These are phyloP conservation scores for Colletotrichum musicola DNA, from an alignment of 2,329 filamentous ascomycete species.

Conservation along the genomic window DNA sequence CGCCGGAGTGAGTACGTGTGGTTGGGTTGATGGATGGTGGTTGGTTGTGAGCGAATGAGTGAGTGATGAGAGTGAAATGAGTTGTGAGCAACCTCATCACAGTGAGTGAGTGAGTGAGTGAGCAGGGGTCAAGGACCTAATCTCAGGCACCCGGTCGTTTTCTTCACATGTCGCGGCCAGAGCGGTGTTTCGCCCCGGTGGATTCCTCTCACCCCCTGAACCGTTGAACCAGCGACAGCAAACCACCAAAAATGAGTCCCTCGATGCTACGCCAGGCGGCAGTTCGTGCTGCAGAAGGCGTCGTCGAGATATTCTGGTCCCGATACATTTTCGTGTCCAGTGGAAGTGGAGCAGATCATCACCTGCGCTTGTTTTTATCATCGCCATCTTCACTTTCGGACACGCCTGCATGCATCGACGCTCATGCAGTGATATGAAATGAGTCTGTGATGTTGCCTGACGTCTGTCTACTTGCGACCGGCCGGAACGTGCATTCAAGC, in stretches of 20 bases:
- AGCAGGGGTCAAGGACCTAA: not conserved
- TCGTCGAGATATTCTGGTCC: slow-evolving; percentile 25
- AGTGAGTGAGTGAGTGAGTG: too few species aligned
- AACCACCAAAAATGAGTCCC: not conserved
- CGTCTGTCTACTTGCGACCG: slow-evolving; percentile 7
- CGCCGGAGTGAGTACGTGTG: not conserved
- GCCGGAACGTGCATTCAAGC: not conserved
- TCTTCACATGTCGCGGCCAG: slow-evolving; percentile 33
- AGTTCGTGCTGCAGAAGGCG: slow-evolving; percentile 21
- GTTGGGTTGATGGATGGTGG: not conserved
- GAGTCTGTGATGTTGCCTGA: not conserved
- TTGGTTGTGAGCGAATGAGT: not conserved
- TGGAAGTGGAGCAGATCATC: slow-evolving; percentile 6
- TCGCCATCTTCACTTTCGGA: too few species aligned
- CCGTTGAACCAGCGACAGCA: not conserved
- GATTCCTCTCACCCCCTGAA: slow-evolving; percentile 12
- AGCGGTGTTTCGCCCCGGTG: slow-evolving; percentile 34
- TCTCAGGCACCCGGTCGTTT: not conserved
- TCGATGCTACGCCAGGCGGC: slow-evolving; percentile 17
- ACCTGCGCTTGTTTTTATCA: slow-evolving; percentile 9
- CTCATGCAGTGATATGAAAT: too few species aligned
- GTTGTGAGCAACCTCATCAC: not conserved
- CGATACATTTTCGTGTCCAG: slow-evolving; percentile 34
- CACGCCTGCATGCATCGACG: too few species aligned
- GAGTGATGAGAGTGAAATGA: not conserved